Base-by-base conservation (phyloP, 2,329 filamentous ascomycete genomes). In the Aspergillus sp. region DNA sequence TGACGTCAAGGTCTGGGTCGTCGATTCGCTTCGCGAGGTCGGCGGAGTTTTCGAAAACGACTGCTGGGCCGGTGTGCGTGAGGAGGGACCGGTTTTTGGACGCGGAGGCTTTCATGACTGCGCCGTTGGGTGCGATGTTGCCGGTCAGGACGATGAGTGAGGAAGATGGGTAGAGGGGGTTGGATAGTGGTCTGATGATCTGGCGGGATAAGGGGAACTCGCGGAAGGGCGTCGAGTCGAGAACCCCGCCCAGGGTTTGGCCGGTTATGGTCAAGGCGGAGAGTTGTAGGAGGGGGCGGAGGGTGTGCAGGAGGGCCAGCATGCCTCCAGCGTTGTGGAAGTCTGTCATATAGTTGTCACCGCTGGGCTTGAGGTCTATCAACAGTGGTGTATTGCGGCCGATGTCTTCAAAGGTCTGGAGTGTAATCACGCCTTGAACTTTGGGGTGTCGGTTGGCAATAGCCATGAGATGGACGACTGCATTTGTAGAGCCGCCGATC, bases 401-500 rank as follows among this genome's bases (percentile, higher is more conserved):
- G 38, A 84, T 79, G 4, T 82, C 78, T 52, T 84, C 81, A 59
- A 84, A 74, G 0, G 78, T 81, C 25, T 79, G 68, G 19, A 84
- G 65, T 0, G 77, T 81, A 47, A 84, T 81, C 4, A 71, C 70
- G 3, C 80, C 80, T 38, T 79, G 75, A 3, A 84, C 62, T 1
- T 73, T 67, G 0, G 83, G 83, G 62, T 85, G 83, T 4, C 83
- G 75, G 57, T 84, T 84, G 17, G 82, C 82, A 31, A 85, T 80
- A n/a, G 83, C 84, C 53, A 82, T 77, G 11, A 85, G 64, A 69
- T 85, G 84, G 15, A 86, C 84, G 0, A 84, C 80, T 0, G 83
- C 83, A 66, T 86, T 86, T 4, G 83, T 85, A 46, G 81, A 83
- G 8, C 84, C 84, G n/a, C 84, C 84, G 54, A 85, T 84, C 8